Evolutionary conservation across 352 stramenopile species (phyloP), one percentile per base, ranked within the genome.

Genomic region (Globisporangium irregulare): DNA sequence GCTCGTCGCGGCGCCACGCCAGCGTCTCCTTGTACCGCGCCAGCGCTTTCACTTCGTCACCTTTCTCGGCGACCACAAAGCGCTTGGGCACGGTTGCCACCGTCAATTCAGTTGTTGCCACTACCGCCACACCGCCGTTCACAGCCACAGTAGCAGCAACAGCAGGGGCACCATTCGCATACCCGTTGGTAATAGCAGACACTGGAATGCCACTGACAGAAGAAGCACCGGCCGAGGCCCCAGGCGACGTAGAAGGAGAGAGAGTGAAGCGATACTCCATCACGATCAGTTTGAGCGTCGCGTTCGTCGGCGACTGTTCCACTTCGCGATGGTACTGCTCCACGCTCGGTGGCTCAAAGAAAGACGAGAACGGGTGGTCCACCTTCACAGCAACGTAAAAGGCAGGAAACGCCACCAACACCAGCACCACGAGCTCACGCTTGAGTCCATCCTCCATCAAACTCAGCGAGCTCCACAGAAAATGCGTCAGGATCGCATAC

Each of bases 11-110:
- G 24, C 91, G 78, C 91, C 91, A 97, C 76, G 84, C 71, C 5
- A 87, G 78, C 65, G 84, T 95, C 34, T 81, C 75, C 53, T 93
- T 72, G 68, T 93, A 94, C 25, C 87, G 81, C 34, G 81, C 80
- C 10, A 88, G 67, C 0, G 75, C 84, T 41, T 91, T 92, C 0
- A 53, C 73, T 55, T 83, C 73, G 64, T 95, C 85, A 7, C 88
- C 88, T 66, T 94, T 95, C 65, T 92, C 87, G 1, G 88, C 88
- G 20, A 85, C 71, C 32, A 95, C 77, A 57, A 90, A 95, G 9
- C 88, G 83, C 57, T 68, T 77, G 1, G 86, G 87, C 9, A 94
- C 71, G 2, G 69, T 71, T 32, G 59, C 71, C 7, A 75, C 76
- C 48, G 69, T 71, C 4, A 71, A 73, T n/a, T 74, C 59, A 20